Evolutionary conservation across 345 rosid species (phyloP).

Genomic region (Laguncularia racemosa): DNA sequence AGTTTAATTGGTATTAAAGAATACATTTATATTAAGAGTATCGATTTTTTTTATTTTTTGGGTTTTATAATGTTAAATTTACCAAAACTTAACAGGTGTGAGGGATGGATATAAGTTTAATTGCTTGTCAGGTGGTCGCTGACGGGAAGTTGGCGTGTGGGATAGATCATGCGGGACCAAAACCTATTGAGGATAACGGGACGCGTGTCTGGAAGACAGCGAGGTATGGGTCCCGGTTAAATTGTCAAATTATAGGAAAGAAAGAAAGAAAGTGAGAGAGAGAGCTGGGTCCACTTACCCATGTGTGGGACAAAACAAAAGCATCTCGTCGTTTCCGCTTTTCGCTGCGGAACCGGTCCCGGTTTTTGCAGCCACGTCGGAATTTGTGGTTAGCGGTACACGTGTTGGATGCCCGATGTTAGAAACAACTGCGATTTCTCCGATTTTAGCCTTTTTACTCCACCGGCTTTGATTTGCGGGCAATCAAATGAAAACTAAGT

Average conservation of each 20-base stretch:
- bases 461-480: too few species aligned
- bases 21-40: too few species aligned
- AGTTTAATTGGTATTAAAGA: too few species aligned
- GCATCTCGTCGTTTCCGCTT: constrained; percentile 10
- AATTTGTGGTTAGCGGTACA: constrained; percentile 2
- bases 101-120: too few species aligned
- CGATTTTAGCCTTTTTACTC: background rate
- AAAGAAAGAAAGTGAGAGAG: background rate
- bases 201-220: constrained; percentile 16
- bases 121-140: background rate
- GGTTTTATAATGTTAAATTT: too few species aligned
- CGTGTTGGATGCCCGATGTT: constrained; percentile 22
- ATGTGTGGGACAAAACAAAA: constrained; percentile 6
- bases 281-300: constrained; percentile 4
- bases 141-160: constrained; percentile 19
- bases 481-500: too few species aligned
- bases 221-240: constrained; percentile 13
- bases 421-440: background rate
- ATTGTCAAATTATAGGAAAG: constrained; percentile 3
- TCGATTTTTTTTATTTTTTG: too few species aligned
- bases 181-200: background rate
- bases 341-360: constrained; percentile 11
- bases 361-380: constrained; percentile 17
- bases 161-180: constrained; percentile 12
- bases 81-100: too few species aligned